Base-by-base conservation (phyloP, 352 stramenopile species). In the Globisporangium uncinulatum region DNA sequence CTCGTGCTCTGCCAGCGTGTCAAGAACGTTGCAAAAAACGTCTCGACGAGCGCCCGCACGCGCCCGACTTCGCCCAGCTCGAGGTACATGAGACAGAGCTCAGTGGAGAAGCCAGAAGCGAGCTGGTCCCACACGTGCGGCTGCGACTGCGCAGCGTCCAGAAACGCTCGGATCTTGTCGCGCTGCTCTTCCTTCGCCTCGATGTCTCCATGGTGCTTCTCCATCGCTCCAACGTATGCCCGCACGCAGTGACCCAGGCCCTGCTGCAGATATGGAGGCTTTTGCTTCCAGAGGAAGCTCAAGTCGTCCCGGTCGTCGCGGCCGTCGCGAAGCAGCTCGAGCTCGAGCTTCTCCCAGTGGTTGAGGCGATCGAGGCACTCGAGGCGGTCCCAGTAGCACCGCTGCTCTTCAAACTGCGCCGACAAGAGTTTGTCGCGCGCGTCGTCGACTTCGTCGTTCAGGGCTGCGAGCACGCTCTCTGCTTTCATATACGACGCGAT, bases 401-500 rank as follows among this genome's bases (percentile, higher is more conserved):
- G 66, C 43, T 66, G 71, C 8, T 70, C 59, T 63, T 88, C 77
- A n/a, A 72, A 73, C 13, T 75, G 63, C 14, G 46, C 58, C 0
- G 63, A 59, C 13, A 78, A 24, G 3, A 58, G 41, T n/a, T 65
- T 56, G 32, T 56, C 59, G 7, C 2, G n/a, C 9, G 29, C 32
- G 9, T 71, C 61, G 20, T 75, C 63, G 1, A 79, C 41, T 10
- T 71, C 56, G 14, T 85, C 79, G 36, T 76, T 61, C 48, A 85
- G 67, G 0, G 61, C 65, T 9, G 61, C 41, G 14, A 92, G 53
- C 14, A 75, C 58, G 19, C 61, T 72, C 58, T 89, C 73, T 1
- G 79, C 76, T 50, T 89, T 90, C 36, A 75, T 83, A 50, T 94
- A 94, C 13, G 67, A 86, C 15, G 79, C 64, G 37, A 91, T 76